Evolutionary conservation across 2,329 filamentous ascomycete species (phyloP).

Genomic region (Fusarium multiceps): DNA sequence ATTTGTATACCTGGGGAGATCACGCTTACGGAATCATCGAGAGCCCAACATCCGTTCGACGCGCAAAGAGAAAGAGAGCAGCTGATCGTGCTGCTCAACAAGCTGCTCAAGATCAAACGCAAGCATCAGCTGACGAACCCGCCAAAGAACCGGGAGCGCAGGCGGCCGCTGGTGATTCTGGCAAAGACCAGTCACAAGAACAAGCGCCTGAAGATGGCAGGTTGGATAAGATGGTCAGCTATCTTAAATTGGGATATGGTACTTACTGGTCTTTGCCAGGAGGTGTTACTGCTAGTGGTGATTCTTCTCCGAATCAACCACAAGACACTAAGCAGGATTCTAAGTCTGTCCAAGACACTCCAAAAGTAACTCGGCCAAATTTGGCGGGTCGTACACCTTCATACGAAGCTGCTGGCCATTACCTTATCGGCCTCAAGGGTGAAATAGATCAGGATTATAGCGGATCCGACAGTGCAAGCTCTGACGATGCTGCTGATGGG

Average conservation of each 20-base stretch:
- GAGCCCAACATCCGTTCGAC: constrained; percentile 75
- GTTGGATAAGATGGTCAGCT: constrained; percentile 69
- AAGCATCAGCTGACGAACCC: not conserved
- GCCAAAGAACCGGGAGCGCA: not conserved
- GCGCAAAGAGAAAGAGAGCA: constrained; percentile 55
- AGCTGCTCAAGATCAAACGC: constrained; percentile 1
- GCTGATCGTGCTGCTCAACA: constrained; percentile 26
- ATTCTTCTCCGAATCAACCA: constrained; percentile 31
- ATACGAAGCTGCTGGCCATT: constrained; percentile 59
- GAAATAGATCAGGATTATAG: constrained; percentile 64
- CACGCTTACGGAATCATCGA: constrained; percentile 87
- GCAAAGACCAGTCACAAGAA: constrained; percentile 33
- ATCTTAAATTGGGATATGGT: constrained; percentile 74
- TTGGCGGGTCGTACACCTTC: constrained; percentile 37
- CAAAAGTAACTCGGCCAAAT: constrained; percentile 20
- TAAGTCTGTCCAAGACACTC: constrained; percentile 17
- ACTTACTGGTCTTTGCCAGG: constrained; percentile 70
- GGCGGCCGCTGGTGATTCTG: not conserved
- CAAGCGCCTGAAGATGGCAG: constrained; percentile 50
- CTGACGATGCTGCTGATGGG: constrained; percentile 47
- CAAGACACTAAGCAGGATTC: constrained; percentile 24
- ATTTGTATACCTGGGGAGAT: constrained; percentile 85
- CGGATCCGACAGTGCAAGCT: constrained; percentile 48
- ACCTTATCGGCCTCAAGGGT: constrained; percentile 75
- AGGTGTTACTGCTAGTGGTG: constrained; percentile 4